Base-by-base conservation (phyloP, 768 basidiomycete species). In the Hypsizygus marmoreus region DNA sequence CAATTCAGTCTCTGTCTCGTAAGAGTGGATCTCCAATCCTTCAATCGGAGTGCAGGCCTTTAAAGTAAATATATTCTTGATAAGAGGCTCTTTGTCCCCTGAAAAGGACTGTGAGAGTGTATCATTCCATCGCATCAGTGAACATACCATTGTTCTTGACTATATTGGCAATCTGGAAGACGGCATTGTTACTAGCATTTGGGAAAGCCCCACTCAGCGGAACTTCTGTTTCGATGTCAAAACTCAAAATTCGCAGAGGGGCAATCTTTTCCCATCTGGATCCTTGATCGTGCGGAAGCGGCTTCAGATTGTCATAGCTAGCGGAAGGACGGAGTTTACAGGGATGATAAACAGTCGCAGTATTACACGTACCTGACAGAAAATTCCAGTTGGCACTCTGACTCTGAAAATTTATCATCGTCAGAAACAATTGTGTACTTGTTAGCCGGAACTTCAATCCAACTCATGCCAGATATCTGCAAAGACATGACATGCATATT, bases 111-210 rank as follows among this genome's bases (percentile, higher is more conserved):
- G 4, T 30, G 16, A 20, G 2, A 5, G 14, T 20, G 8, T 6
- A 38, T 16, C 32, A 16, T 10, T 30, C 13, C 5, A 34, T 1
- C 22, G 8, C 10, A 10, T 13, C 24, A 17, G 8, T 14, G 19
- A 26, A 24, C 28, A 32, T 31, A 50, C 53, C 51, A 19, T 39
- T 22, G 19, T 29, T 29, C n/a, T 44, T 47, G n/a, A 57, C 34
- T 38, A 60, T 49, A 42, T 50, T 51, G 3, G 51, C 40, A 24
- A 60, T 60, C 24, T 57, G 58, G 22, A 55, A 44, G 10, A 57
- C 54, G 1, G 47, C 14, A 16, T 57, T 51, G 3, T 20, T 29
- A 14, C 31, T 32, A 19, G 51, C 33, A 31, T 47, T 6, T 9
- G 49, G 46, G 34, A 40, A 44, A 6, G 32, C 6, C 10, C 30